These are phyloP conservation scores for Entamoeba histolytica DNA, from an alignment of 208 protist species.

Conservation along the genomic window DNA sequence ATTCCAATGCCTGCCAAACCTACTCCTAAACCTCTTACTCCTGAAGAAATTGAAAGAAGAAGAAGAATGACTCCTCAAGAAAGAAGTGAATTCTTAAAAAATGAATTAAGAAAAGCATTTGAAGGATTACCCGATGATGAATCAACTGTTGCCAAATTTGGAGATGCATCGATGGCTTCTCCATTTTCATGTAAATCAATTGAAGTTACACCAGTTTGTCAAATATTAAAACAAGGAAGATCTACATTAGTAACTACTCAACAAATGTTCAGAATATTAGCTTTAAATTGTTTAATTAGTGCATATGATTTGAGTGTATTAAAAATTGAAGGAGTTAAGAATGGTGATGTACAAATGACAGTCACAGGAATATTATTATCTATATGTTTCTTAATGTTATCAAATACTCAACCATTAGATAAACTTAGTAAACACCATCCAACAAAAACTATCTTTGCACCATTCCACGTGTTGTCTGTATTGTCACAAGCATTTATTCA, in stretches of 20 bases:
- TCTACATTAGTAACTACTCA: constrained; percentile 85
- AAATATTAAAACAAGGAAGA: constrained; percentile 25
- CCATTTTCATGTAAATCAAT: constrained; percentile 53
- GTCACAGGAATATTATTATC: constrained; percentile 66
- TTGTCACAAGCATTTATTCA: constrained; percentile 77
- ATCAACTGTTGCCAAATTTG: not conserved
- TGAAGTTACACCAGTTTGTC: not conserved
- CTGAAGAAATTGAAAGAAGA: not conserved
- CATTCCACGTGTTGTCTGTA: constrained; percentile 70
- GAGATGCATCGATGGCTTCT: constrained; percentile 57
- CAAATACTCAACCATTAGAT: constrained; percentile 52
- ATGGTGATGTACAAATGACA: constrained; percentile 82
- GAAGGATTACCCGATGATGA: not conserved
- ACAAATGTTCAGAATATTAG: constrained; percentile 95
- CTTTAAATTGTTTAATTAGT: constrained; percentile 80
- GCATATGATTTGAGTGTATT: constrained; percentile 81
- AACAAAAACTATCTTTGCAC: constrained; percentile 63
- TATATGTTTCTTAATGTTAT: constrained; percentile 86
- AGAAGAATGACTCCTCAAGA: not conserved
- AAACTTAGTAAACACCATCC: constrained; percentile 64
- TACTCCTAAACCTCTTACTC: not conserved
- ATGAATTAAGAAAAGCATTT: not conserved
- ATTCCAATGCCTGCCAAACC: not conserved
- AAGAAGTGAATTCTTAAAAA: not conserved
- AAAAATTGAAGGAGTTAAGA: constrained; percentile 78